Conservation (phyloP, 2,329 filamentous ascomycete genomes). For the Colletotrichum sp. region DNA sequence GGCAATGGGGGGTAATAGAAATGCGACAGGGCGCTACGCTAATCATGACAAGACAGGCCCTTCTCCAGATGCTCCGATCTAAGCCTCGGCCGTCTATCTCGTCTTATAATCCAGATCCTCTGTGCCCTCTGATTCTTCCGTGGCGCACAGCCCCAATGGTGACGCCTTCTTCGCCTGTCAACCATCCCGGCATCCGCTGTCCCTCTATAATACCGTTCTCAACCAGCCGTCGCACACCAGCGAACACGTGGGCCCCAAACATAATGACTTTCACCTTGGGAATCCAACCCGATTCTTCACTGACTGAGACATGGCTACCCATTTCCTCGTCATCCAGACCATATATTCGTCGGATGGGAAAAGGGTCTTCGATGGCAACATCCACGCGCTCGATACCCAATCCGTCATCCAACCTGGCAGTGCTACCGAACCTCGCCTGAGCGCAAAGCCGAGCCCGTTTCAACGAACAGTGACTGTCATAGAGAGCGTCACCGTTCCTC, state of each 20-base stretch:
- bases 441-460: slow-evolving; percentile 51
- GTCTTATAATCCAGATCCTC: slow-evolving; percentile 57
- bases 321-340: slow-evolving; percentile 33
- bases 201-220: slow-evolving; percentile 79
- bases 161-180: slow-evolving; percentile 86
- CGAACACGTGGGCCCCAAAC: slow-evolving; percentile 79
- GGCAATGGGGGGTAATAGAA: slow-evolving; percentile 12
- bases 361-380: slow-evolving; percentile 63
- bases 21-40: neutral
- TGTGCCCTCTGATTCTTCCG: slow-evolving; percentile 67
- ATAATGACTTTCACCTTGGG: slow-evolving; percentile 71
- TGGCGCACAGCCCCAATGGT: slow-evolving; percentile 73
- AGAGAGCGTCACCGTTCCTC: neutral
- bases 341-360: slow-evolving; percentile 39
- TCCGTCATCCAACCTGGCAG: slow-evolving; percentile 59
- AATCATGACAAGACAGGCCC: neutral
- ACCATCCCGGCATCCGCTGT: slow-evolving; percentile 83
- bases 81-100: neutral
- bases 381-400: slow-evolving; percentile 68
- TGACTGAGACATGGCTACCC: neutral
- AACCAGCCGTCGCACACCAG: slow-evolving; percentile 78
- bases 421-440: slow-evolving; percentile 72
- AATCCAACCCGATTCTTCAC: slow-evolving; percentile 46
- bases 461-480: neutral
- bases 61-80: neutral